Conservation (phyloP, 352 stramenopile genomes). For the Achlya hypogyna region DNA sequence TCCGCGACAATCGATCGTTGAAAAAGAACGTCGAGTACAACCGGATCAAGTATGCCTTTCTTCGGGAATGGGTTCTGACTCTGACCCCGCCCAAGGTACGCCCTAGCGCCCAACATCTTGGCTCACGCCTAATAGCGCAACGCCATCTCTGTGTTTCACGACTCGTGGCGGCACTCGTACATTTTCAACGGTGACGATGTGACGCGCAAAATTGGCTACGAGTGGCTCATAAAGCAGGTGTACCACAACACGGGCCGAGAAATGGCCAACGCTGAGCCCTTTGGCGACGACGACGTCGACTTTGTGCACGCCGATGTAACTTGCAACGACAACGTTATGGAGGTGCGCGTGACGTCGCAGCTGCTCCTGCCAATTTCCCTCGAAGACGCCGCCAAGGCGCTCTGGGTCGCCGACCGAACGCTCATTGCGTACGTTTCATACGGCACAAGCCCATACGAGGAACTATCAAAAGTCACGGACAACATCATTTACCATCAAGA, state of each 20-base stretch:
- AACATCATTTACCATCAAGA: not conserved
- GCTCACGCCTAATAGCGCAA: not conserved
- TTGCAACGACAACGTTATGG: not conserved
- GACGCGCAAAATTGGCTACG: not conserved
- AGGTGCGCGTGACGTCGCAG: not conserved
- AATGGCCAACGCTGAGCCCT: not conserved
- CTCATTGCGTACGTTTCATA: not conserved
- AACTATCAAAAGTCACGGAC: not conserved
- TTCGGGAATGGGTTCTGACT: not conserved
- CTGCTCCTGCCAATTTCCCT: not conserved
- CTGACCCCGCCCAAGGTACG: not conserved
- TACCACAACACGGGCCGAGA: not conserved
- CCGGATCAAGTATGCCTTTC: not conserved
- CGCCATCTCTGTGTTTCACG: not conserved
- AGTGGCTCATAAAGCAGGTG: not conserved
- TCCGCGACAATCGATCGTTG: not conserved
- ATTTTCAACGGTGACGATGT: not conserved
- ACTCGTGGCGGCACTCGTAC: not conserved
- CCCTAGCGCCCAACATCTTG: not conserved
- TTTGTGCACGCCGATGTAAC: not conserved
- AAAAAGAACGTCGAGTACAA: conserved; percentile 5
- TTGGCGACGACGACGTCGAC: not conserved
- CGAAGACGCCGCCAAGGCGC: not conserved
- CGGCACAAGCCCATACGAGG: not conserved
- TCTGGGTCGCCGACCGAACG: not conserved